A percentile compares a stretch with the other conserved stretches of the same genome.
Conservation (phyloP, 306 rosid species). For the Lathyrus sativus region DNA sequence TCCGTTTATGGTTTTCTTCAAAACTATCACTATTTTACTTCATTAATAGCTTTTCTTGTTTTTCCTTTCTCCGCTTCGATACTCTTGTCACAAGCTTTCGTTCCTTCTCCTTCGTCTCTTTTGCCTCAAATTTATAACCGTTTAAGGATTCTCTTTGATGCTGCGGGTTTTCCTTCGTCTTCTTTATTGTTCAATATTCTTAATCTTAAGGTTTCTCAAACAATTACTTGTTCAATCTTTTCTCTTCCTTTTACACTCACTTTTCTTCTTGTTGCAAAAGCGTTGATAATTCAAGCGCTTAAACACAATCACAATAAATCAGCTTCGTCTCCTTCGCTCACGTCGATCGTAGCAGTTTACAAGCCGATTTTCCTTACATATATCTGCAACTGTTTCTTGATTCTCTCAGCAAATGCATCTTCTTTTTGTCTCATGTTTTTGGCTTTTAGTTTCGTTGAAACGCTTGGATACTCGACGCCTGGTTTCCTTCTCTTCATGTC, state of each 20-base stretch:
- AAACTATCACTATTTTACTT: slow-evolving; percentile 74
- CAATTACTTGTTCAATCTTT: slow-evolving; percentile 61
- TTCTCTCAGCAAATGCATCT: slow-evolving; percentile 77
- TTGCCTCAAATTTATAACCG: slow-evolving; percentile 56
- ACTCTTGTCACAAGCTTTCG: slow-evolving; percentile 64
- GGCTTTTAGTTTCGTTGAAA: slow-evolving; percentile 60
- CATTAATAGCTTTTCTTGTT: slow-evolving; percentile 60
- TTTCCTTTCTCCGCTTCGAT: slow-evolving; percentile 79
- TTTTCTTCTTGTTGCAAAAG: slow-evolving; percentile 73
- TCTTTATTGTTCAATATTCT: slow-evolving; percentile 65
- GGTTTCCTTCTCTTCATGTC: slow-evolving; percentile 56
- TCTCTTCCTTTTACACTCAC: slow-evolving; percentile 82
- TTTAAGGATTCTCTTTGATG: slow-evolving; percentile 61
- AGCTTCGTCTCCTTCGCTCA: slow-evolving; percentile 42
- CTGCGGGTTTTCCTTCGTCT: slow-evolving; percentile 78
- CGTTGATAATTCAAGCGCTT: slow-evolving; percentile 62
- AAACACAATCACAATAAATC: slow-evolving; percentile 44
- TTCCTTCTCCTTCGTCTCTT: slow-evolving; percentile 55
- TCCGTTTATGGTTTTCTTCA: slow-evolving; percentile 74
- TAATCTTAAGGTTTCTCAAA: slow-evolving; percentile 78
- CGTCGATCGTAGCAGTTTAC: slow-evolving; percentile 54
- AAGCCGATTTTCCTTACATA: slow-evolving; percentile 61
- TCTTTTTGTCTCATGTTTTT: slow-evolving; percentile 63
- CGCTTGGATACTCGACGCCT: slow-evolving; percentile 53
- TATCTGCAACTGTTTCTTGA: slow-evolving; percentile 61